Conservation (phyloP, 228 moss, liverwort and hornwort genomes). For the Sphagnum fallax region DNA sequence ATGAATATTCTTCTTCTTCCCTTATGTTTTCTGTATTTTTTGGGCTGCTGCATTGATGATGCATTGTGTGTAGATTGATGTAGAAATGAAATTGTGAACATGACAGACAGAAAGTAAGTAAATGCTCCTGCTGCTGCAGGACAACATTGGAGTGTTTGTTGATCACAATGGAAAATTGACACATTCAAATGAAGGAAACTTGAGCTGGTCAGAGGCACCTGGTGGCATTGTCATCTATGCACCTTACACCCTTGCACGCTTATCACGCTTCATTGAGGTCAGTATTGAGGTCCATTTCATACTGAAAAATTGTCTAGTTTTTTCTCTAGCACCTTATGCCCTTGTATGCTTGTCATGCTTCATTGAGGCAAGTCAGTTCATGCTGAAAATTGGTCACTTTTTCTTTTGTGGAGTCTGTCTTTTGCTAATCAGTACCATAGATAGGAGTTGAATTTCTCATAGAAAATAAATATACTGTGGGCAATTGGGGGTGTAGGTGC, state of each 20-base stretch:
- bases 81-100: too few relatives aligned
- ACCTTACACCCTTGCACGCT: conserved; percentile 86
- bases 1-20: too few relatives aligned
- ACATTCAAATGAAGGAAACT: conserved; percentile 63
- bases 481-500: conserved; percentile 36
- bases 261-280: conserved; percentile 92
- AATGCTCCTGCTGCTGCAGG: conserved; percentile 28
- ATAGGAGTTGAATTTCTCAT: neutral
- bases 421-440: too few relatives aligned
- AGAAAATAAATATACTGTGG: neutral
- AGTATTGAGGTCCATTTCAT: neutral
- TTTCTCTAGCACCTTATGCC: conserved; percentile 49
- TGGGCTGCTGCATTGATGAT: too few relatives aligned
- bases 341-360: conserved; percentile 84
- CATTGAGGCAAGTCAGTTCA: conserved; percentile 40
- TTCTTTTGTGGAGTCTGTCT: too few relatives aligned
- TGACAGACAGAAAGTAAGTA: too few relatives aligned
- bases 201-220: conserved; percentile 97
- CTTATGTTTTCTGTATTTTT: too few relatives aligned
- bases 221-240: conserved; percentile 64
- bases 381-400: too few relatives aligned
- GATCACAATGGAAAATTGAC: conserved; percentile 83
- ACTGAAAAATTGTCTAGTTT: neutral
- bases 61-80: too few relatives aligned
- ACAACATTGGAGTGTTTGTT: conserved; percentile 91